Evolutionary conservation across 352 stramenopile species (phyloP), one percentile per base, ranked within the genome.

Genomic region (Thraustochytrium striatum): DNA sequence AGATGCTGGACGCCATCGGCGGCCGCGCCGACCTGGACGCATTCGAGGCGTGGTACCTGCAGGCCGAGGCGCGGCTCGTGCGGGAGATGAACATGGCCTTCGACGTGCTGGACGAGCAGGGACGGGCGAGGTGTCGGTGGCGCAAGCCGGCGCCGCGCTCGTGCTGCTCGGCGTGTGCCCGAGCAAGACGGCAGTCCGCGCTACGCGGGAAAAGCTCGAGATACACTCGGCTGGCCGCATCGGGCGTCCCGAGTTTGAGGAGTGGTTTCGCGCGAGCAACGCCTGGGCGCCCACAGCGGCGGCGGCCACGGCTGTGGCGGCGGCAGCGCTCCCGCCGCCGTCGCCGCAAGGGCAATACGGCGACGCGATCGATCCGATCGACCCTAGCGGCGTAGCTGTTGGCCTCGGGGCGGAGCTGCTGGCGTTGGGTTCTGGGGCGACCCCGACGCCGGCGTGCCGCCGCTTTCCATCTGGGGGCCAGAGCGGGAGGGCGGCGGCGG

Each of bases 11-110:
- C 8, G 16, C 25, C 11, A 50, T 50, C 21, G 58, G 58, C 58
- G 58, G 58, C 5, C 11, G n/a, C 25, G 32, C 25, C 16, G 38
- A 21, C 5, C 8, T 13, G 11, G 32, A 8, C 13, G 47, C 21
- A 0, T 73, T 73, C 9, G n/a, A 72, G 11, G 25, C 32, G 32
- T 73, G 62, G 62, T 68, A 52, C 44, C 7, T 13, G 44, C 7
- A 33, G 38, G 39, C 38, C 5, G 65, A 75, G 39, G 44, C 65
- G 21, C 65, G 47, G 9, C 50, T 75, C 19, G 2, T 68, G 11
- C 65, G 47, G n/a, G 65, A 75, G 47, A 75, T 75, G 43, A 75
- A 75, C 47, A 21, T 30, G 3, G 65, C 65, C 25, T 75, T 75
- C 32, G 65, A 75, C 30, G 5, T 75, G 7, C 44, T 75, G 1